Evolutionary conservation across 768 basidiomycete species (phyloP).

Genomic region (Podaxis mareebaensis): DNA sequence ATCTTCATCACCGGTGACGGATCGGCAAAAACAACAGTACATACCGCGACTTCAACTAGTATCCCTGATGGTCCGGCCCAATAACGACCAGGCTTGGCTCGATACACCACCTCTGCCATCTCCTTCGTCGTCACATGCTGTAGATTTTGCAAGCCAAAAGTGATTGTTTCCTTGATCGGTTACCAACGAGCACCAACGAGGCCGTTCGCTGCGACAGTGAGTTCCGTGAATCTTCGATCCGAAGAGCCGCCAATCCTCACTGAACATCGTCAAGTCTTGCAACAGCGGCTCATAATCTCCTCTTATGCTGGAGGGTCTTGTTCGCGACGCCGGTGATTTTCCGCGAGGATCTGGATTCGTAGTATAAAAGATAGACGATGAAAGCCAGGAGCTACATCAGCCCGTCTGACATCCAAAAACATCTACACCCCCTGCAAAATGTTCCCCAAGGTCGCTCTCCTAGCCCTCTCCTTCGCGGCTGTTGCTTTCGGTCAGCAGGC

Average conservation of each 20-base stretch:
- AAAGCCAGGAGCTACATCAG: not conserved
- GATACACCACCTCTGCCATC: not conserved
- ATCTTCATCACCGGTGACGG: not conserved
- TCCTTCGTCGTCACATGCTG: not conserved
- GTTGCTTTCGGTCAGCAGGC: slow-evolving; percentile 41
- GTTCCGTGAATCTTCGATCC: not conserved
- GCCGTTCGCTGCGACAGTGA: not conserved
- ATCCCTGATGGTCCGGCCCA: not conserved
- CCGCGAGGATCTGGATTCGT: not conserved
- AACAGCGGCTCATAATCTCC: not conserved
- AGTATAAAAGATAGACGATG: not conserved
- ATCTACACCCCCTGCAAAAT: not conserved
- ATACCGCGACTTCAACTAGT: not conserved
- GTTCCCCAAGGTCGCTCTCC: slow-evolving; percentile 22
- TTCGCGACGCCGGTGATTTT: not conserved
- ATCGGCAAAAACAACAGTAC: not conserved
- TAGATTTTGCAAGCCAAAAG: not conserved
- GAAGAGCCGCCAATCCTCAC: not conserved
- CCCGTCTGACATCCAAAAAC: not conserved
- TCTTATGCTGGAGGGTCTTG: not conserved
- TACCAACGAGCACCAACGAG: not conserved
- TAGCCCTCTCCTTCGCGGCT: slow-evolving; percentile 28
- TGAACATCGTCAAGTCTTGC: not conserved
- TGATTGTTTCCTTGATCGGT: not conserved
- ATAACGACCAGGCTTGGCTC: not conserved